Conservation (phyloP, 345 rosid species). For the Cardamine chenopodiifolia region DNA sequence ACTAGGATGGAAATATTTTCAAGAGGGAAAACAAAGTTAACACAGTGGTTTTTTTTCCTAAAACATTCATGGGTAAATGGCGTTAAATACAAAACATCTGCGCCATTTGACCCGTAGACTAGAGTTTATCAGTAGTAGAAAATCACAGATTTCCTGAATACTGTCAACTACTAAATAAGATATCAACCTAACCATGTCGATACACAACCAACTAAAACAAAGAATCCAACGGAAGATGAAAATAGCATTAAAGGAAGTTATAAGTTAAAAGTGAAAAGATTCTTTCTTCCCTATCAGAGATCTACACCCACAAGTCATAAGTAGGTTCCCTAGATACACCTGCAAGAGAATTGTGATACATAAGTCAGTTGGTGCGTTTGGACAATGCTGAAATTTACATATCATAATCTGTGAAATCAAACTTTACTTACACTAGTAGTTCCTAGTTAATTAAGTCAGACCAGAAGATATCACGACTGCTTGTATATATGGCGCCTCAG, state of each 20-base stretch:
- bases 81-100: constrained; percentile 55
- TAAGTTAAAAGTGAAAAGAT: constrained; percentile 30
- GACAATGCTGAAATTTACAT: not conserved
- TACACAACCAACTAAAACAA: constrained; percentile 44
- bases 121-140: constrained; percentile 48
- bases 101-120: constrained; percentile 46
- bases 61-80: constrained; percentile 46
- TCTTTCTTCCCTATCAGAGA: constrained; percentile 50
- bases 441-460: constrained; percentile 46
- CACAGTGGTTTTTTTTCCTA: constrained; percentile 25
- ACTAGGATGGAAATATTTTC: constrained; percentile 20
- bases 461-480: constrained; percentile 52
- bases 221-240: constrained; percentile 33
- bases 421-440: constrained; percentile 40
- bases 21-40: constrained; percentile 17
- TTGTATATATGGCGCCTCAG: constrained; percentile 70
- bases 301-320: constrained; percentile 38
- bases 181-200: constrained; percentile 51
- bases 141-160: constrained; percentile 45
- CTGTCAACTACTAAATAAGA: constrained; percentile 37
- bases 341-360: constrained; percentile 36
- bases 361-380: not conserved
- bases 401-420: not conserved
- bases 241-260: constrained; percentile 33
- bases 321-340: constrained; percentile 51